Conservation (phyloP, 2,329 filamentous ascomycete species). For the Microdochium bolleyi region DNA sequence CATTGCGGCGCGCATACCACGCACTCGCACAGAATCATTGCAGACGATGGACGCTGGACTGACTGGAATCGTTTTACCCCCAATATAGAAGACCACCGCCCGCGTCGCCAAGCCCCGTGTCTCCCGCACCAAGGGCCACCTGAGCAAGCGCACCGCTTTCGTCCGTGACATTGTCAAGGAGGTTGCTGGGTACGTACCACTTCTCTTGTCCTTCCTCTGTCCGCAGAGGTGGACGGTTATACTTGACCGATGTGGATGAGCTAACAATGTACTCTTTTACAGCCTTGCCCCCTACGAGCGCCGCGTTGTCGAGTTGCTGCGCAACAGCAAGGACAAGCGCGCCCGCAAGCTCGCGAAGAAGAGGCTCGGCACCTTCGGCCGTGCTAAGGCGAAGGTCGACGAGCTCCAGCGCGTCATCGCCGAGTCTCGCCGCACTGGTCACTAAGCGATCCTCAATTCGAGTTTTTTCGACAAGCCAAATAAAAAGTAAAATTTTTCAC, state of each 20-base stretch:
- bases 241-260: no score
- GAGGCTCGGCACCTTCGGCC: slow-evolving; percentile 98
- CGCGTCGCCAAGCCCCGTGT: slow-evolving; percentile 72
- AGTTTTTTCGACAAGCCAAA: neutral
- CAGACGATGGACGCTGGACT: slow-evolving; percentile 58
- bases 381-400: slow-evolving; percentile 99
- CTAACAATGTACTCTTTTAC: slow-evolving; percentile 18
- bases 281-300: slow-evolving; percentile 91
- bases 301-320: slow-evolving; percentile 96
- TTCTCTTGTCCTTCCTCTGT: no score
- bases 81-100: slow-evolving; percentile 69
- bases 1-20: slow-evolving; percentile 13
- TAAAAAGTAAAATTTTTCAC: neutral
- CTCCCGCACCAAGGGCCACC: slow-evolving; percentile 85
- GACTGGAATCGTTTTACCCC: slow-evolving; percentile 23
- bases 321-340: slow-evolving; percentile 99
- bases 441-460: slow-evolving; percentile 47
- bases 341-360: slow-evolving; percentile 99
- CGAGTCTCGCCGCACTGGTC: slow-evolving; percentile 66
- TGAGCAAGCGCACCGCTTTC: slow-evolving; percentile 95
- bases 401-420: slow-evolving; percentile 97
- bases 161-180: slow-evolving; percentile 97
- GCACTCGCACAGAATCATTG: slow-evolving; percentile 21
- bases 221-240: no score
- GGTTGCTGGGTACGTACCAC: slow-evolving; percentile 73